A percentile compares a stretch with the other conserved stretches of the same genome.
These are phyloP conservation scores for Neocallimastix lanati DNA, from an alignment of 192 early-diverging fungal species.

Conservation along the genomic window DNA sequence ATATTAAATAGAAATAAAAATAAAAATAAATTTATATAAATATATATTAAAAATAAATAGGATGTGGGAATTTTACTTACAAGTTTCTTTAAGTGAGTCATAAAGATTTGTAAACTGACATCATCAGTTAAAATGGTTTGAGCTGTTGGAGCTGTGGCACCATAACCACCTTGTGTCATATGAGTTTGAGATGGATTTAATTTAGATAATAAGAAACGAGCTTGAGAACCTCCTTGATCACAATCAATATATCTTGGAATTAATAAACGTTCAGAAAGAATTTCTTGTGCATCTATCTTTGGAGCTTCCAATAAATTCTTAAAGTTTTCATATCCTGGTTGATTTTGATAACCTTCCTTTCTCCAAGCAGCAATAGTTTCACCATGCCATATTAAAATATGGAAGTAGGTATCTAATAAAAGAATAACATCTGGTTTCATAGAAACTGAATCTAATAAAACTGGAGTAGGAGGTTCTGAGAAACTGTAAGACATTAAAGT, in stretches of 20 bases:
- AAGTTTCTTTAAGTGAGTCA: slow-evolving; percentile 76
- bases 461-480: slow-evolving; percentile 73
- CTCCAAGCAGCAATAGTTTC: slow-evolving; percentile 93
- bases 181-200: slow-evolving; percentile 96
- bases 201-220: slow-evolving; percentile 92
- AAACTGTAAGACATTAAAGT: slow-evolving; percentile 85
- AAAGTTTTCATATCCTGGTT: slow-evolving; percentile 86
- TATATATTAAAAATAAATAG: no score
- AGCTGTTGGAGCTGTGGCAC: slow-evolving; percentile 41
- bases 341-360: slow-evolving; percentile 86
- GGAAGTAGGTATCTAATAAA: slow-evolving; percentile 95
- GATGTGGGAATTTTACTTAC: not conserved
- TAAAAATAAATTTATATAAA: no score
- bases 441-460: slow-evolving; percentile 91
- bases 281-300: slow-evolving; percentile 70
- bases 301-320: slow-evolving; percentile 82
- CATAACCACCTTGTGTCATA: slow-evolving; percentile 29
- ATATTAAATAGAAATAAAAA: no score
- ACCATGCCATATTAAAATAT: slow-evolving; percentile 97
- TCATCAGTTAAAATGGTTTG: slow-evolving; percentile 95
- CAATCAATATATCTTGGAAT: slow-evolving; percentile 95
- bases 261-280: slow-evolving; percentile 88
- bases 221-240: slow-evolving; percentile 91
- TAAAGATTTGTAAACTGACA: slow-evolving; percentile 92
- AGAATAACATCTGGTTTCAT: slow-evolving; percentile 86